Evolutionary conservation across 495 filamentous ascomycete genomes (phyloP), one percentile per base, ranked within the genome.

Genomic region (Annulohypoxylon maeteangense): DNA sequence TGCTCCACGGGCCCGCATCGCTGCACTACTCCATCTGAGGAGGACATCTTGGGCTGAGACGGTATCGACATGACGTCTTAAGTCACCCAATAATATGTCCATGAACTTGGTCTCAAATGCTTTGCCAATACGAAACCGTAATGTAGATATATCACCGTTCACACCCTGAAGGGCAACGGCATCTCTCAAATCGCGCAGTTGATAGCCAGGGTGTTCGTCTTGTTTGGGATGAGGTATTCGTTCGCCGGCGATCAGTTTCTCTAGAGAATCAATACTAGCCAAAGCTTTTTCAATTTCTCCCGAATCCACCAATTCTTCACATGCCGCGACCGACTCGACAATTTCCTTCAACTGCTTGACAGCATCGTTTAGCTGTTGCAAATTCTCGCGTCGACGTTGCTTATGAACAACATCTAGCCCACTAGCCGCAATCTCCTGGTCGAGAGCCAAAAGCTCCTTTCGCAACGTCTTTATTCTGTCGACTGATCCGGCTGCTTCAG

Each of bases 401-500:
- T 96, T 88, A 40, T 92, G 90, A 6, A 97, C 89, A 60, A 98
- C 89, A 66, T 97, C 90, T 7, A 99, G 77, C 3, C 95, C 95
- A 7, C 90, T 91, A 1, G 93, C 80, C 4, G 93, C 96, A 83
- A 98, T 93, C 66, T 97, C 92, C 48, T 89, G 83, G 74, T 99
- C 96, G 14, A 99, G 85, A 23, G 86, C 86, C 56, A 88, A 83
- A 1, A 99, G 80, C 68, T 97, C 94, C 73, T 87, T 88, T 38
- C 95, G 87, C 51, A 99, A 75, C 1, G 85, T 82, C 76, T 93
- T 92, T 42, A 99, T 99, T 56, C 91, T 89, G 10, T 90, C 86
- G 10, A 98, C 95, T 0, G 94, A 97, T 64, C 96, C 92, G 10
- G 93, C 92, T 7, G 95, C 95, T 78, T 99, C 95, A 0, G 91